A percentile compares a stretch with the other conserved stretches of the same genome.
Conservation (phyloP, 148 eudicot species). For the Suaeda aralocaspica region DNA sequence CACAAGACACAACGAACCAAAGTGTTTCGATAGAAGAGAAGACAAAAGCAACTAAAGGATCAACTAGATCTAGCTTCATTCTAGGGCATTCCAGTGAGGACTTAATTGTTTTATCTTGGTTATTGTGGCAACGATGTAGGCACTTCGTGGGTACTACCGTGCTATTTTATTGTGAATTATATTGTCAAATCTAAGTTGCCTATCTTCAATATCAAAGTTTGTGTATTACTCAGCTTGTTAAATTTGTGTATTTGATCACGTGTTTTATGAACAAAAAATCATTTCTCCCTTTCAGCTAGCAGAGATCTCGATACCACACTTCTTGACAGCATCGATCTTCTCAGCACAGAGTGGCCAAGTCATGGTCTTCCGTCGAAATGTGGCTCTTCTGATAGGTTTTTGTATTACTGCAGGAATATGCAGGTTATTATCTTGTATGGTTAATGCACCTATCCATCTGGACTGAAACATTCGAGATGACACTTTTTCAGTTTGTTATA, state of each 20-base stretch:
- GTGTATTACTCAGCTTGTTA: neutral
- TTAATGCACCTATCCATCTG: slow-evolving; percentile 49
- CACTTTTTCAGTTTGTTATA: slow-evolving; percentile 3
- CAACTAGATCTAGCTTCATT: neutral
- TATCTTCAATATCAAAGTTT: neutral
- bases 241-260: neutral
- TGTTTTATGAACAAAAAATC: slow-evolving; percentile 17
- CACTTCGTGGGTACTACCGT: neutral
- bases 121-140: neutral
- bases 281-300: slow-evolving; percentile 55
- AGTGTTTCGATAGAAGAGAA: neutral
- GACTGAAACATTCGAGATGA: slow-evolving; percentile 10
- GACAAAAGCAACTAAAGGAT: neutral
- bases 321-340: slow-evolving; percentile 94
- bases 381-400: slow-evolving; percentile 55
- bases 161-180: neutral
- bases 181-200: neutral
- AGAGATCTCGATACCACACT: slow-evolving; percentile 94
- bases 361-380: slow-evolving; percentile 58
- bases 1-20: neutral
- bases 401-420: slow-evolving; percentile 85
- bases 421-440: slow-evolving; percentile 96
- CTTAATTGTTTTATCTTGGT: neutral
- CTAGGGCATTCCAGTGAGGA: neutral
- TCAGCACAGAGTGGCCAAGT: slow-evolving; percentile 80